A percentile compares a stretch with the other conserved stretches of the same genome.
phyloP scores from a whole-genome alignment of 116 monocot genomes.

The Trichopus zeylanicus region DNA sequence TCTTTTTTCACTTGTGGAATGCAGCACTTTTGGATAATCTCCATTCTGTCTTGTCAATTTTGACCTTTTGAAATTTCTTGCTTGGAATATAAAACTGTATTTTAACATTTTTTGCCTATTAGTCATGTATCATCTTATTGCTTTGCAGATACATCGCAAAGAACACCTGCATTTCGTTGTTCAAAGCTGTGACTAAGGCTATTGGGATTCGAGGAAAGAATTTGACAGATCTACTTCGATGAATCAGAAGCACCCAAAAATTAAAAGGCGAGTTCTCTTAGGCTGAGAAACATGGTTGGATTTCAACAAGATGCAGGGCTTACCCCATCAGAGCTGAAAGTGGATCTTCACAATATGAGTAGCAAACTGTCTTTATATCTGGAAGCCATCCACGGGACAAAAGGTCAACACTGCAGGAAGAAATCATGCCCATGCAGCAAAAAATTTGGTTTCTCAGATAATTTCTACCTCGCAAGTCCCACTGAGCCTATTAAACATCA shows the following conservation, averaged over 20 bases:
- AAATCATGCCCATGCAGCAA: constrained; percentile 17
- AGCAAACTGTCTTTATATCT: neutral
- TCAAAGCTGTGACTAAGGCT: neutral
- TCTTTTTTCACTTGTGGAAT: neutral
- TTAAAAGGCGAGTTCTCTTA: constrained; percentile 1
- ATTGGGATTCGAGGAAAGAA: constrained; percentile 1
- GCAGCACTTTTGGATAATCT: neutral
- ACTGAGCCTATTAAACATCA: constrained; percentile 1
- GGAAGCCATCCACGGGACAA: neutral
- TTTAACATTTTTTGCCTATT: neutral
- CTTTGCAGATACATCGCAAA: neutral
- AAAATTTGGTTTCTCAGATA: neutral
- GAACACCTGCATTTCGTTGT: neutral
- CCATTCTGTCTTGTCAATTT: neutral
- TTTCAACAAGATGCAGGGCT: neutral
- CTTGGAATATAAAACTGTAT: neutral
- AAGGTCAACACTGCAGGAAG: neutral
- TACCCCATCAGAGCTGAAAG: constrained; percentile 12
- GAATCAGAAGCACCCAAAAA: constrained; percentile 3
- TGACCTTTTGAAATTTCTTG: neutral
- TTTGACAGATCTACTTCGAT: constrained; percentile 9
- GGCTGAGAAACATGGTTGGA: neutral
- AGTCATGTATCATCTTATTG: neutral
- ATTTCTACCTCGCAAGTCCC: constrained; percentile 3
- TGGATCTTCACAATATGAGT: constrained; percentile 17